Evolutionary conservation across 305 asterid species (phyloP).

Genomic region (Fraxinus ornus): DNA sequence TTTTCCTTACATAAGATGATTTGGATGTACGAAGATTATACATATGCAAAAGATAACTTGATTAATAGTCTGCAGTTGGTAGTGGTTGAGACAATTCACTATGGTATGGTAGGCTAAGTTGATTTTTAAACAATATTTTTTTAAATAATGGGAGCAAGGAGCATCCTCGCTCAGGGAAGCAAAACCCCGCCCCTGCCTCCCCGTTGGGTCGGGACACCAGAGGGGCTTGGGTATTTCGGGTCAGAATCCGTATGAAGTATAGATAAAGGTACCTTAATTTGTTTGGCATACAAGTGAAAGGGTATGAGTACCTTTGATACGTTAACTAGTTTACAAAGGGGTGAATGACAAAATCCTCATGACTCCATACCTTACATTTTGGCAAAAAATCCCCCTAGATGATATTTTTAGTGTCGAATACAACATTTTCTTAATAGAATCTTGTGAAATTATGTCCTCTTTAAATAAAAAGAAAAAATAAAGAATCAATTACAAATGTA

Average conservation of each 20-base stretch:
- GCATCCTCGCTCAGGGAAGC: background rate
- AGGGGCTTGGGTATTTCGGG: background rate
- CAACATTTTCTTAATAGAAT: no score
- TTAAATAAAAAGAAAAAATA: no score
- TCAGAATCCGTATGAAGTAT: background rate
- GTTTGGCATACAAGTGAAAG: background rate
- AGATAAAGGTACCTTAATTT: background rate
- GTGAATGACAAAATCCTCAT: no score
- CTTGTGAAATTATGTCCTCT: no score
- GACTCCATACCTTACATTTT: no score
- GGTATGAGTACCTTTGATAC: background rate
- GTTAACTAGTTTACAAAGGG: no score
- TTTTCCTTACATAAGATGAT: no score
- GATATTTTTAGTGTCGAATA: no score
- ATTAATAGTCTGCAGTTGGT: background rate
- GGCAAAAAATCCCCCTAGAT: no score
- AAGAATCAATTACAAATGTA: no score
- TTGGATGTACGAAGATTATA: background rate
- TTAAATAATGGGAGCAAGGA: no score
- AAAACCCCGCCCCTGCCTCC: background rate
- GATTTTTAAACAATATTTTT: background rate
- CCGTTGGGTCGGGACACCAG: background rate
- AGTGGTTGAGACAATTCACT: background rate
- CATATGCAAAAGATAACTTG: background rate
- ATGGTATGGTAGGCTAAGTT: background rate